Conservation (phyloP, 2,329 filamentous ascomycete genomes). For the Colletotrichum lentis region DNA sequence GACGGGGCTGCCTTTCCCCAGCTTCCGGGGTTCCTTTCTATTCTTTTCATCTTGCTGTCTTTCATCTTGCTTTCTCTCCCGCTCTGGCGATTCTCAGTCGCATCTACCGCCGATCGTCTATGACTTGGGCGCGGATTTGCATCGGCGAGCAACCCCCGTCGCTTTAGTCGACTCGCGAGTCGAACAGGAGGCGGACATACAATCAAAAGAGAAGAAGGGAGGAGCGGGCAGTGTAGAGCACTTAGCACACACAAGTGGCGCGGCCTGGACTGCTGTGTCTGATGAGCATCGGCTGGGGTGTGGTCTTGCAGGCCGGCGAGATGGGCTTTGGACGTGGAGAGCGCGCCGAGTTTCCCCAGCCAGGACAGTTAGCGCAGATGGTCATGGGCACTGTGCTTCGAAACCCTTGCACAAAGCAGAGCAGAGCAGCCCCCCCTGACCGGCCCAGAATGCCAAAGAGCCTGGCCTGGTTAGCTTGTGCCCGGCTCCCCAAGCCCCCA, state of each 20-base stretch:
- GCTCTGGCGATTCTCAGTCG: background rate
- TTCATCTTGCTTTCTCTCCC: background rate
- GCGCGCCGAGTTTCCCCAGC: slow-evolving; percentile 11
- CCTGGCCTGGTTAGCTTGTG: slow-evolving; percentile 3
- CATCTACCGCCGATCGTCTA: background rate
- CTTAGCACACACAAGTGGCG: background rate
- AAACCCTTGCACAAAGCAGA: slow-evolving; percentile 20
- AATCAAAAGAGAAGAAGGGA: background rate
- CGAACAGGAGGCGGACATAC: background rate
- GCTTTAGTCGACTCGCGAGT: background rate
- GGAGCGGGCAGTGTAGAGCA: background rate
- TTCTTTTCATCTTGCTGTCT: no score
- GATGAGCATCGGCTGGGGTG: slow-evolving; percentile 8
- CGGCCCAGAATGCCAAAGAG: slow-evolving; percentile 17
- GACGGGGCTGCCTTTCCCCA: background rate
- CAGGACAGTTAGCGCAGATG: slow-evolving; percentile 9
- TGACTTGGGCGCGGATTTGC: no score
- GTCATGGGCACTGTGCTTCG: background rate
- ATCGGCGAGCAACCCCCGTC: background rate
- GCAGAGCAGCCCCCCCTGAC: slow-evolving; percentile 8
- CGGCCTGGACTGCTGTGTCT: background rate
- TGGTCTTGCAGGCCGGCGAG: background rate
- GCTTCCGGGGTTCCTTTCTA: slow-evolving; percentile 14
- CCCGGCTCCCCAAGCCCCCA: background rate
- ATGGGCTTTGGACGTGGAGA: slow-evolving; percentile 24